Evolutionary conservation across 2,329 filamentous ascomycete species (phyloP), one percentile per base, ranked within the genome.

Genomic region (Fusarium domesticum): DNA sequence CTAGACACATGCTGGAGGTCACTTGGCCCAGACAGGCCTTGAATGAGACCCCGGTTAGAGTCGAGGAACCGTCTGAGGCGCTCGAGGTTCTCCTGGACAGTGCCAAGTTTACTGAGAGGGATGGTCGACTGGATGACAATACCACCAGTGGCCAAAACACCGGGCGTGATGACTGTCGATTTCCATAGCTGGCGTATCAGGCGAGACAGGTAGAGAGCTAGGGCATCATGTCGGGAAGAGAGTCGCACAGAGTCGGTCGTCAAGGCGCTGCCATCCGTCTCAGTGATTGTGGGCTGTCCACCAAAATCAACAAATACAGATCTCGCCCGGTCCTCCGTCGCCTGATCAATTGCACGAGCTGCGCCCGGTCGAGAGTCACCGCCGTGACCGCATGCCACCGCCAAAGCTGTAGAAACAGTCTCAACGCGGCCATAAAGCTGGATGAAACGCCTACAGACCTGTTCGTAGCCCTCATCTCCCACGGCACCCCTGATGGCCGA

Each of bases 301-400:
- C 93, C 93, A 64, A 87, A 91, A 56, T 95, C 91, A 45, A 97
- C 90, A 65, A 96, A 97, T 1, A 87, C 86, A 51, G 87, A 85
- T 46, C 89, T 82, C 4, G 92, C 93, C 48, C 85, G 81, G 56
- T 96, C 90, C 36, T 95, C 76, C 1, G 95, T 89, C 28, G 89
- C 81, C 11, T 91, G 87, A 59, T 97, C 93, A 25, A 85, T 86
- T 18, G 87, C 84, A 34, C 90, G 81, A 34, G 83, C 80, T 45
- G 89, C 87, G 0, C 85, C 86, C 16, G 88, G 80, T 18, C 75
- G 69, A 3, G 76, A 65, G 59, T 96, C 92, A 18, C 86, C 84
- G 8, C 90, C 92, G 64, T 97, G 91, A 4, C 92, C 91, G 65
- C 93, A 98, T 30, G 93, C 91, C 20, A 98, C 93, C 10, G 93